A percentile compares a stretch with the other conserved stretches of the same genome.
These are phyloP conservation scores for Clitoria ternatea DNA, from an alignment of 306 rosid species.

Conservation along the genomic window DNA sequence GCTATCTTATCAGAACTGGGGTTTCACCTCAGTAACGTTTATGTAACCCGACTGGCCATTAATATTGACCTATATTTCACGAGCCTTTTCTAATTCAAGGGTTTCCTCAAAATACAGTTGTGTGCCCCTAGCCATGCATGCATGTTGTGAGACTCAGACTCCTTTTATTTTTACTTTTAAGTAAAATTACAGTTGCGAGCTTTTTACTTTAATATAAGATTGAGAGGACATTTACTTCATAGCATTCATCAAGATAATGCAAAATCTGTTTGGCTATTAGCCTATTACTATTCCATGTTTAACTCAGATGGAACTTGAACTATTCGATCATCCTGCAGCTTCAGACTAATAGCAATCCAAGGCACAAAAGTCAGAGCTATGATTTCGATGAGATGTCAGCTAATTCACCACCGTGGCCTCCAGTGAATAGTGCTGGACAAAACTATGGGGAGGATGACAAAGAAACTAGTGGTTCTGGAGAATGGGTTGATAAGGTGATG, in stretches of 20 bases:
- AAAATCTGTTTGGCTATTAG: background rate
- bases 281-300: slow-evolving; percentile 7
- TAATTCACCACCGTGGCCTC: slow-evolving; percentile 94
- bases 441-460: slow-evolving; percentile 60
- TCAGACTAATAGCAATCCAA: slow-evolving; percentile 38
- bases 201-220: too few relatives aligned
- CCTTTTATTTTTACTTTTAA: background rate
- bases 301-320: background rate
- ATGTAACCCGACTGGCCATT: too few relatives aligned
- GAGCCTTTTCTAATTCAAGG: too few relatives aligned
- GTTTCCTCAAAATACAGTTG: background rate
- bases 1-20: too few relatives aligned
- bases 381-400: slow-evolving; percentile 80
- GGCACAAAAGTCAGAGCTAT: slow-evolving; percentile 63
- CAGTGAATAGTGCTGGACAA: slow-evolving; percentile 54
- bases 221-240: background rate
- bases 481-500: slow-evolving; percentile 98
- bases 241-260: background rate
- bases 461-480: slow-evolving; percentile 63
- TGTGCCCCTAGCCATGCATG: background rate
- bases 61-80: too few relatives aligned
- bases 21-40: too few relatives aligned
- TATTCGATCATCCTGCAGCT: slow-evolving; percentile 48
- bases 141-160: background rate
- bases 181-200: background rate